Evolutionary conservation across 495 filamentous ascomycete species (phyloP).

Genomic region (Aspergillus mulundensis): DNA sequence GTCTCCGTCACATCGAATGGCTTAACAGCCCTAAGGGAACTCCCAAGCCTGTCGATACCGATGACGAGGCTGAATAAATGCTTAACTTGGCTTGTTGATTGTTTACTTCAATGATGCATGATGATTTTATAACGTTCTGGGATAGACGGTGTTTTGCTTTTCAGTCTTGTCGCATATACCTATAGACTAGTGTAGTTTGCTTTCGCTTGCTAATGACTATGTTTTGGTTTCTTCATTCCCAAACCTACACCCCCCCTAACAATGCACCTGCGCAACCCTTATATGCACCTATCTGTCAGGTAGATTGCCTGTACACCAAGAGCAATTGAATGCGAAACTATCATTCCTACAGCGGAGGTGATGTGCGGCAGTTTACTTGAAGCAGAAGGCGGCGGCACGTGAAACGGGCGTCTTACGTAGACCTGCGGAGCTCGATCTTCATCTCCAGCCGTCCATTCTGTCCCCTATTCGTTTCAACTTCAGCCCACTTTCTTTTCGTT

Average conservation of each 20-base stretch:
- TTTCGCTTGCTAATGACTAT: background rate
- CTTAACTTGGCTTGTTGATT: background rate
- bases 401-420: background rate
- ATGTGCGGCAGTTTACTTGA: background rate
- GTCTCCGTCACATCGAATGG: slow-evolving; percentile 94
- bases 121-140: slow-evolving; percentile 11
- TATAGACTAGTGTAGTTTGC: slow-evolving; percentile 5
- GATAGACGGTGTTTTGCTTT: slow-evolving; percentile 11
- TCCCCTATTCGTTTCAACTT: background rate
- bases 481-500: background rate
- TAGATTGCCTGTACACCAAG: no score
- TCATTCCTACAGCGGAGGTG: no score
- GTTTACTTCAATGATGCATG: slow-evolving; percentile 1
- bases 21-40: slow-evolving; percentile 65
- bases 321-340: no score
- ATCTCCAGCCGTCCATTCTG: background rate
- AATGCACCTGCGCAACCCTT: no score
- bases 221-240: background rate
- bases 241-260: no score
- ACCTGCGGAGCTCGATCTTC: background rate
- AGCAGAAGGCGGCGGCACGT: slow-evolving; percentile 6
- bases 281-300: no score
- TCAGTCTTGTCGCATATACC: slow-evolving; percentile 2
- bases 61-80: slow-evolving; percentile 57
- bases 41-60: slow-evolving; percentile 71